These are phyloP conservation scores for Haplosporangium sp. DNA, from an alignment of 371 early-diverging fungal genomes.

Conservation along the genomic window DNA sequence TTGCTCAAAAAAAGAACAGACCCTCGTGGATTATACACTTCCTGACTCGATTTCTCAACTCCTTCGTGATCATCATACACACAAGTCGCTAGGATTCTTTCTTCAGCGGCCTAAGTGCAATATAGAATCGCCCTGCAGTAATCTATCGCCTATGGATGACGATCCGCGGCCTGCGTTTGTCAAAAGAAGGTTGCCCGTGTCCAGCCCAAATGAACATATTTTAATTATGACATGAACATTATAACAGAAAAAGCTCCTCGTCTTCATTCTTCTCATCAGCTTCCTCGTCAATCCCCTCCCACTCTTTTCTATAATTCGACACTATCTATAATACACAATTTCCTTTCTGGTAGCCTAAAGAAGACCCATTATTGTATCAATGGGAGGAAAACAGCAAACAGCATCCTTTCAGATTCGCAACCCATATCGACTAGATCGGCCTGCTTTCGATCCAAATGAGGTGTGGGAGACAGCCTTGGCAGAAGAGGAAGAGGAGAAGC, in stretches of 20 bases:
- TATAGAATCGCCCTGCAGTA: no score
- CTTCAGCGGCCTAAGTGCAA: no score
- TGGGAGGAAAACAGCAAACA: conserved; percentile 26
- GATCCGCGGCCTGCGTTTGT: no score
- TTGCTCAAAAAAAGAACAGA: no score
- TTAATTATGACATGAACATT: not conserved
- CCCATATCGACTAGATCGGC: conserved; percentile 49
- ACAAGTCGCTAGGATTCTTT: no score
- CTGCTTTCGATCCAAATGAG: conserved; percentile 28
- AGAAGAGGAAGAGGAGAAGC: conserved; percentile 19
- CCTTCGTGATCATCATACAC: no score
- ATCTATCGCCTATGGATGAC: no score
- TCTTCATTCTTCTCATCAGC: not conserved
- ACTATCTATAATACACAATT: not conserved
- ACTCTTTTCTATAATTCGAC: not conserved
- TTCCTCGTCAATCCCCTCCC: not conserved
- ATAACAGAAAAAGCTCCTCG: no score
- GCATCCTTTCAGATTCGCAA: conserved; percentile 45
- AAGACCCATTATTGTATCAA: not conserved
- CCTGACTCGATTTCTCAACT: no score
- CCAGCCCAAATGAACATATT: conserved; percentile 34
- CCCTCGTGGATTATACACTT: no score
- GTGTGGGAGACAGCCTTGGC: conserved; percentile 17
- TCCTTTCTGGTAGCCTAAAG: not conserved
- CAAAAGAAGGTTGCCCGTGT: not conserved